A percentile compares a stretch with the other conserved stretches of the same genome.
Conservation (phyloP, 129 eudicot species). For the Apium graveolens region DNA sequence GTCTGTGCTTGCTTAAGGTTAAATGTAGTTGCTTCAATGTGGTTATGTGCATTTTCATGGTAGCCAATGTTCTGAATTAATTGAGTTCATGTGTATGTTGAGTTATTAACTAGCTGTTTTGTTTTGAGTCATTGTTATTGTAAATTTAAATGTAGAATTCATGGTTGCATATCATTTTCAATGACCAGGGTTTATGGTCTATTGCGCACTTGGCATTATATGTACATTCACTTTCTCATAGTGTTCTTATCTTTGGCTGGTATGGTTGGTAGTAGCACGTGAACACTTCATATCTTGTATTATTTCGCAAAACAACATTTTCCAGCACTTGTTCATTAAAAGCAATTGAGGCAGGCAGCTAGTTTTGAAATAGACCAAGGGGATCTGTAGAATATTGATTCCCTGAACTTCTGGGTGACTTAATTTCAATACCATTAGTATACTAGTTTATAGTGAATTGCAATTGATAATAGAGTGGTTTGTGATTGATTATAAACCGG, state of each 20-base stretch:
- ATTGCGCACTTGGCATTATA: neutral
- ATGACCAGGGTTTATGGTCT: neutral
- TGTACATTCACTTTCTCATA: neutral
- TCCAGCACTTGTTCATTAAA: neutral
- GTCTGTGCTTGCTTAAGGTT: neutral
- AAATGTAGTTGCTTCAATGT: slow-evolving; percentile 6
- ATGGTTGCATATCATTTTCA: neutral
- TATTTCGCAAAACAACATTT: neutral
- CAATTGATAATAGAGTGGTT: neutral
- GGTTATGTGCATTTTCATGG: neutral
- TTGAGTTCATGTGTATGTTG: neutral
- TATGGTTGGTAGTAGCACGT: too few species aligned
- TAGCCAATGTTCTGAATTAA: neutral
- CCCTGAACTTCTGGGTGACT: neutral
- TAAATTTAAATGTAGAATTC: neutral
- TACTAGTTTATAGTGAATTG: neutral
- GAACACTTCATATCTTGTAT: neutral
- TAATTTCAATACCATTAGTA: neutral
- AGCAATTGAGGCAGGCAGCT: neutral
- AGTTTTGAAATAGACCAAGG: neutral
- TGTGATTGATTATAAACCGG: neutral
- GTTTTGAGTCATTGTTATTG: neutral
- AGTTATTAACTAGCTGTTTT: neutral
- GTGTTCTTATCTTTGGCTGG: neutral
- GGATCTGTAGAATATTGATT: neutral